phyloP scores from a whole-genome alignment of 345 rosid species.

The Viola odorata region DNA sequence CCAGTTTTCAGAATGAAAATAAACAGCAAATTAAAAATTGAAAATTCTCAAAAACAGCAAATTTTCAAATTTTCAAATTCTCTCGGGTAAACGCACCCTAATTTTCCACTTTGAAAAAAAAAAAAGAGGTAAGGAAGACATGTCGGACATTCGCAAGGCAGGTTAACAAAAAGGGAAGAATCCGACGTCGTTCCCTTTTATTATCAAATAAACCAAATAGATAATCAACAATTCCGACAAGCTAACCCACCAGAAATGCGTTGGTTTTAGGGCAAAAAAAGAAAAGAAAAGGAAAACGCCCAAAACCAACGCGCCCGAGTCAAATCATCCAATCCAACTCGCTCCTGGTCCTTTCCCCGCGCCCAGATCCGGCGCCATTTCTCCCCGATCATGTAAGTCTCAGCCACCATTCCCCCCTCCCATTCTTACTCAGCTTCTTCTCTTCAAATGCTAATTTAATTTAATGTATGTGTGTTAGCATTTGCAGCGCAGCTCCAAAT shows the following conservation, averaged over 20 bases:
- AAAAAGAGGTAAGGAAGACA: no score
- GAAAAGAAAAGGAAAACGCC: neutral
- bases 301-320: constrained; percentile 14
- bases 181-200: no score
- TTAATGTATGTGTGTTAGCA: neutral
- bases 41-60: no score
- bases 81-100: no score
- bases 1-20: no score
- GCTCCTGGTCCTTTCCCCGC: neutral
- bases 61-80: no score
- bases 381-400: constrained; percentile 2
- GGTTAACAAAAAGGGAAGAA: no score
- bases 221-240: neutral
- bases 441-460: neutral
- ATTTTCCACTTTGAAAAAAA: no score
- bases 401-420: no score
- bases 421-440: neutral
- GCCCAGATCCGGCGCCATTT: constrained; percentile 12
- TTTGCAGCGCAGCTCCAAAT: neutral
- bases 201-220: no score
- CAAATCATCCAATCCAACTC: constrained; percentile 13
- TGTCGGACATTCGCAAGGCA: no score
- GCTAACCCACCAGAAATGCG: neutral
- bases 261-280: neutral
- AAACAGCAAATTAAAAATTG: no score